Percentiles rank a stretch among this genome's conserved stretches.
Evolutionary conservation across 2,329 filamentous ascomycete species (phyloP).

Genomic region (Zymoseptoria brevis): DNA sequence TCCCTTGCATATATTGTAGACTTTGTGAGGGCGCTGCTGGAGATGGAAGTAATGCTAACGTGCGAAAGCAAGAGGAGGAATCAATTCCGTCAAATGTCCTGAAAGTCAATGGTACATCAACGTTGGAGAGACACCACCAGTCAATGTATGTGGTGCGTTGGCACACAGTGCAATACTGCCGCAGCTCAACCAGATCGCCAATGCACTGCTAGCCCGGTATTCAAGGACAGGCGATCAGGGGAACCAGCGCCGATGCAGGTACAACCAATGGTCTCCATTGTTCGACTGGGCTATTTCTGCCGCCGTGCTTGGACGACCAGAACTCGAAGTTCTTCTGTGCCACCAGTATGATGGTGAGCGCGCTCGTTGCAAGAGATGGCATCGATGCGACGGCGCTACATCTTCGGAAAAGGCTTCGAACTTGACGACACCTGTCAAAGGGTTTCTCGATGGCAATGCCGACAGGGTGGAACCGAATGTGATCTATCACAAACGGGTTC

Average conservation of each 20-base stretch:
- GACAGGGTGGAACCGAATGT: neutral
- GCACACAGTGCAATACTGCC: constrained; percentile 7
- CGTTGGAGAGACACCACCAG: neutral
- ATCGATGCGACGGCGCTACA: constrained; percentile 6
- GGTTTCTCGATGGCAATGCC: neutral
- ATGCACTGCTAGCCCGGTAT: constrained; percentile 16
- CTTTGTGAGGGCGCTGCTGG: neutral
- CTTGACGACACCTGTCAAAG: neutral
- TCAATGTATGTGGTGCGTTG: neutral
- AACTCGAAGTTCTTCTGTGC: constrained; percentile 6
- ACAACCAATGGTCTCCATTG: constrained; percentile 18
- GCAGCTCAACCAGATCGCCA: constrained; percentile 14
- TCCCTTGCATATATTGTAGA: neutral
- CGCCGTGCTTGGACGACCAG: constrained; percentile 2
- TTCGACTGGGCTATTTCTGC: constrained; percentile 8
- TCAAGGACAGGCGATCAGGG: constrained; percentile 11
- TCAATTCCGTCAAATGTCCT: neutral
- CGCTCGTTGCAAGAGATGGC: neutral
- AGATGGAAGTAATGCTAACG: neutral
- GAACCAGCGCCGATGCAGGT: constrained; percentile 15
- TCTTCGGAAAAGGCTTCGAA: constrained; percentile 4
- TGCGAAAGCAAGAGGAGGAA: neutral
- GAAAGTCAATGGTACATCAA: neutral
- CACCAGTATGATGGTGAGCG: neutral
- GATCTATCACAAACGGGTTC: neutral